A percentile compares a stretch with the other conserved stretches of the same genome.
These are phyloP conservation scores for Rostrohypoxylon terebratum DNA, from an alignment of 495 filamentous ascomycete genomes.

Conservation along the genomic window DNA sequence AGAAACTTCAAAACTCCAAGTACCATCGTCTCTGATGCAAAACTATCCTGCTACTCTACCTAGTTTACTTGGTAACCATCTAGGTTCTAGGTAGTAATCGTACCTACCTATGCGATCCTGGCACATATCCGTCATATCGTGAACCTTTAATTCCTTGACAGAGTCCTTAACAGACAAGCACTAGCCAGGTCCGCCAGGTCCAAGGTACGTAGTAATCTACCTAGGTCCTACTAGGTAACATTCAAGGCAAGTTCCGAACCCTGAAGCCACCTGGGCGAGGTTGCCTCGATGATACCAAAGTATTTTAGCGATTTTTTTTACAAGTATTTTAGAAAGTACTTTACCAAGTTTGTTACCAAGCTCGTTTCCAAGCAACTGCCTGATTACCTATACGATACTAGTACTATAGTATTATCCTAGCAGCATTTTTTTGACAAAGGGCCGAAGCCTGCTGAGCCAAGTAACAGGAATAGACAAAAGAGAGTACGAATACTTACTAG, in stretches of 20 bases:
- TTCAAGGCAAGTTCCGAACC: slow-evolving; percentile 1
- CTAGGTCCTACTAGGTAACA: no score
- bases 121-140: not conserved
- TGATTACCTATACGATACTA: not conserved
- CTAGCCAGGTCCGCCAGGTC: not conserved
- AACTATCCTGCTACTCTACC: not conserved
- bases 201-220: not conserved
- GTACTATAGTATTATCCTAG: not conserved
- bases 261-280: not conserved
- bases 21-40: slow-evolving; percentile 2
- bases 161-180: not conserved
- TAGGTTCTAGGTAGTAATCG: not conserved
- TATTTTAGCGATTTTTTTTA: no score
- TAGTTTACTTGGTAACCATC: not conserved
- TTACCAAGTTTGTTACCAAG: no score
- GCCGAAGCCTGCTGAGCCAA: not conserved
- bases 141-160: no score
- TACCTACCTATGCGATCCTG: slow-evolving; percentile 6
- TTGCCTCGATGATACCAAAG: not conserved
- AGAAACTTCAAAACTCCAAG: not conserved
- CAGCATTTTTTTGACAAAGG: slow-evolving; percentile 1
- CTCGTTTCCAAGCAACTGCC: no score
- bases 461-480: not conserved
- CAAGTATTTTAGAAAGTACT: no score
- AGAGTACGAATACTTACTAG: not conserved